Evolutionary conservation across 495 filamentous ascomycete species (phyloP), one percentile per base, ranked within the genome.

Genomic region (Aspergillus avenaceus): DNA sequence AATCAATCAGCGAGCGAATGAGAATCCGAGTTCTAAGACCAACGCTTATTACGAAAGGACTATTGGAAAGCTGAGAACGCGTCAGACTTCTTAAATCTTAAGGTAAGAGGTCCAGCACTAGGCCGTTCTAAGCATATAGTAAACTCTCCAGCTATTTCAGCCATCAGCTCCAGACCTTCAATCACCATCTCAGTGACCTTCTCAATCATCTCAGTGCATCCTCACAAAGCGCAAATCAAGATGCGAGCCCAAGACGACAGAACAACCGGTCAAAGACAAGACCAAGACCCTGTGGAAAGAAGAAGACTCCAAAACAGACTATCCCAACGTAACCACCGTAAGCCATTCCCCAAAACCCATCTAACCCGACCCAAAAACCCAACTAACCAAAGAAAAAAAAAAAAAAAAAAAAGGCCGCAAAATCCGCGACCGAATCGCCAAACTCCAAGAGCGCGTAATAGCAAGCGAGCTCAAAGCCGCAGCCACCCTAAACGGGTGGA

Each of bases 381-480:
- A n/a, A n/a, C n/a, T n/a, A n/a, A n/a, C n/a, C n/a, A n/a, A n/a
- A n/a, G n/a, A n/a, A n/a, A n/a, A n/a, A n/a, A n/a, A n/a, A n/a
- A n/a, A n/a, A n/a, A n/a, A n/a, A n/a, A n/a, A n/a, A n/a, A 9
- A 13, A 73, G 69, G 69, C 9, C 61, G 67, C 19, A 73, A 73
- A 29, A 70, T 70, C 37, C 60, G 70, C 26, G 70, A 73, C 24
- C 66, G 70, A 8, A 71, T 73, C 43, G 67, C 70, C 22, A 73
- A 71, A 37, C 66, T 73, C 2, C 70, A 73, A 52, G 70, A 73
- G 36, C 70, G 67, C 4, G 70, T 73, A 8, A 66, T 73, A 16
- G 70, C 67, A 23, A 73, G 65, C 45, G 70, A 73, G 45, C 64
- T 73, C 0, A 52, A 64, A 45, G 67, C 67, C 1, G 63, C 63